A percentile compares a stretch with the other conserved stretches of the same genome.
These are phyloP conservation scores for sorghum (Sorghum bicolor) DNA, from an alignment of 176 grass and related monocot species.

Conservation along the genomic window Sorghum_bicolor_NCBIv3 NC_012872.2:68013501-68014000, in stretches of 20 bases:
- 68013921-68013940: slow-evolving; percentile 74
- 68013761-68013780: slow-evolving; percentile 85
- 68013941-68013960: slow-evolving; percentile 89
- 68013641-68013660: slow-evolving; percentile 88
- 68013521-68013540: slow-evolving; percentile 58
- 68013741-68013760: slow-evolving; percentile 62
- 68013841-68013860: slow-evolving; percentile 48
- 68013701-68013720: slow-evolving; percentile 84
- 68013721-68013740: slow-evolving; percentile 58
- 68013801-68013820: slow-evolving; percentile 80
- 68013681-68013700: slow-evolving; percentile 71
- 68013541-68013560: slow-evolving; percentile 65
- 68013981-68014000: neutral
- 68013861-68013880: slow-evolving; percentile 64
- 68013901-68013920: slow-evolving; percentile 81
- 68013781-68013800: slow-evolving; percentile 74
- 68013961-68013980: slow-evolving; percentile 41
- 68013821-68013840: slow-evolving; percentile 80
- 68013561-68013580: slow-evolving; percentile 76
- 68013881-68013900: slow-evolving; percentile 77
- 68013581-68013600: slow-evolving; percentile 26
- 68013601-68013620: slow-evolving; percentile 56
- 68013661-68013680: slow-evolving; percentile 80
- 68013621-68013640: slow-evolving; percentile 49
- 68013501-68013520: slow-evolving; percentile 30